Conservation (phyloP, 1,139 yeast genomes). For the Waltiozyma sp. region DNA sequence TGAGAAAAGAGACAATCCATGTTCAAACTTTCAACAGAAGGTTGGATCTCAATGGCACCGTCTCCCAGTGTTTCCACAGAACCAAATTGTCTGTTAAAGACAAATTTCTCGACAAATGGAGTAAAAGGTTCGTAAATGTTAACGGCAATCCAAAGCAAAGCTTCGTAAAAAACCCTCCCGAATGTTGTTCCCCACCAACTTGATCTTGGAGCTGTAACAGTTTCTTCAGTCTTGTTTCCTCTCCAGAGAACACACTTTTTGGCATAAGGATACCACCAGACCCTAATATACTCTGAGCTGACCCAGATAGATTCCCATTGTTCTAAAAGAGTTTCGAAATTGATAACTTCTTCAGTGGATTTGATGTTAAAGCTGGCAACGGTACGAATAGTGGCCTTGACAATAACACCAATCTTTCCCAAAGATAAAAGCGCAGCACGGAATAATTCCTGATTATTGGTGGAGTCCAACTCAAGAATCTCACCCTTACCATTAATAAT, state of each 20-base stretch:
- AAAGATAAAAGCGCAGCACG: slow-evolving; percentile 77
- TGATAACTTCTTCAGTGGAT: slow-evolving; percentile 72
- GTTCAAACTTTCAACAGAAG: slow-evolving; percentile 77
- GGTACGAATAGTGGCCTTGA: slow-evolving; percentile 76
- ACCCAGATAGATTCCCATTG: slow-evolving; percentile 75
- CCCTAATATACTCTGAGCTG: slow-evolving; percentile 78
- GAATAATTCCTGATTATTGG: slow-evolving; percentile 59
- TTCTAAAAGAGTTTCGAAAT: slow-evolving; percentile 58
- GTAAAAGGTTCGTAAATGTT: slow-evolving; percentile 64
- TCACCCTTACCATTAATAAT: slow-evolving; percentile 69
- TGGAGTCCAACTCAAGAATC: slow-evolving; percentile 56
- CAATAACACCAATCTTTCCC: slow-evolving; percentile 87
- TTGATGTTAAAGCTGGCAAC: slow-evolving; percentile 77
- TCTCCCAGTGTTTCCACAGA: slow-evolving; percentile 53
- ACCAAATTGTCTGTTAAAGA: slow-evolving; percentile 79
- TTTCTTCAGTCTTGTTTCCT: slow-evolving; percentile 58
- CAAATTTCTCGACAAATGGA: slow-evolving; percentile 75
- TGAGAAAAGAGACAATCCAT: slow-evolving; percentile 95
- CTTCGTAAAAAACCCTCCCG: slow-evolving; percentile 73
- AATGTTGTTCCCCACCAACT: slow-evolving; percentile 80
- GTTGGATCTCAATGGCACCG: slow-evolving; percentile 64
- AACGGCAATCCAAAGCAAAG: slow-evolving; percentile 70
- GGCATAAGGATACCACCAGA: slow-evolving; percentile 98
- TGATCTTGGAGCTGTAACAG: slow-evolving; percentile 52
- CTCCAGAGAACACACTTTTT: slow-evolving; percentile 84